phyloP scores from a whole-genome alignment of 2,329 filamentous ascomycete species.

The Colletotrichum limetticola region DNA sequence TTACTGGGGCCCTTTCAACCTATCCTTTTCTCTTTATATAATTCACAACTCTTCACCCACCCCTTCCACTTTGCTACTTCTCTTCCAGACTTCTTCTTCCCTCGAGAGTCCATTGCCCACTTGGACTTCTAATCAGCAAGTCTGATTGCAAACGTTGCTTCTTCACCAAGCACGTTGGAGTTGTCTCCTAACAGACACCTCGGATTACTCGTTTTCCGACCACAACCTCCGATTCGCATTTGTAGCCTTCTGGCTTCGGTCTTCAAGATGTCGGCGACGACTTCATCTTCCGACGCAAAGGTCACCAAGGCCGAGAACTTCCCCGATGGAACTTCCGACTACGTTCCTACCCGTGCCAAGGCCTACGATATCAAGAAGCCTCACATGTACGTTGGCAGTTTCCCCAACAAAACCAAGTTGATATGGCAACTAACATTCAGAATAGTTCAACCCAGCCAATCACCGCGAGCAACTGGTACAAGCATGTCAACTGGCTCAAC shows the following conservation, averaged over 20 bases:
- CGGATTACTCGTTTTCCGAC: conserved; percentile 6
- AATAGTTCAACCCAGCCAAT: conserved; percentile 76
- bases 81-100: conserved; percentile 13
- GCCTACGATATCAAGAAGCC: conserved; percentile 73
- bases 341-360: conserved; percentile 61
- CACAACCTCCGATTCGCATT: not conserved
- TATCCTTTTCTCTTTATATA: conserved; percentile 31
- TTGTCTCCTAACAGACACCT: conserved; percentile 14
- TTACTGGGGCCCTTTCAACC: conserved; percentile 24
- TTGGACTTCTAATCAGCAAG: conserved; percentile 4
- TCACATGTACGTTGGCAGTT: conserved; percentile 66
- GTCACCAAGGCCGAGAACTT: conserved; percentile 53
- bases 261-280: conserved; percentile 31
- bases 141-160: conserved; percentile 11
- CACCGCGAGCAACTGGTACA: conserved; percentile 86
- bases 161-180: conserved; percentile 9
- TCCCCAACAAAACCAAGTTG: not conserved
- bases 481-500: conserved; percentile 96
- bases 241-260: conserved; percentile 5
- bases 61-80: not conserved
- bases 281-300: conserved; percentile 52
- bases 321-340: conserved; percentile 66
- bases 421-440: not conserved
- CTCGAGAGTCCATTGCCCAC: conserved; percentile 13
- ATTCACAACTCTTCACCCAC: conserved; percentile 15